Percentiles rank a stretch among this genome's conserved stretches.
Conservation (phyloP, 2,329 filamentous ascomycete species). For the Penicillium capsulatum region DNA sequence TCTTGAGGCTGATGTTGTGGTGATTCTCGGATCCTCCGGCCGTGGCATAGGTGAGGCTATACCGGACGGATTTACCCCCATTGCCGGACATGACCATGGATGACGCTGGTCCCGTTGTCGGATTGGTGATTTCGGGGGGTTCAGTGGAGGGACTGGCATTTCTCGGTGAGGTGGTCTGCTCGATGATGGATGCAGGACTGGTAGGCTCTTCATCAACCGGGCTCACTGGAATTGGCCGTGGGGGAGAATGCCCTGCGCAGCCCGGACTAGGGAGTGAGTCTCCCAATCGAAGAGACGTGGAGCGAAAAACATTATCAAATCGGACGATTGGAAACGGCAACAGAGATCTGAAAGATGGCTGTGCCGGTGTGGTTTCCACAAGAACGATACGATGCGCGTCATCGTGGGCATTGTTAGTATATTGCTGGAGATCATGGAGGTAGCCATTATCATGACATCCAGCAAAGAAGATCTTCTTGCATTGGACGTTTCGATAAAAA, state of each 20-base stretch:
- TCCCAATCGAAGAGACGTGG: background rate
- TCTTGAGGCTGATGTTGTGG: conserved; percentile 1
- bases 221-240: no score
- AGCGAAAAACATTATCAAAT: conserved; percentile 3
- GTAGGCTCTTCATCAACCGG: no score
- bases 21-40: background rate
- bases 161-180: no score
- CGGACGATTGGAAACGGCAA: background rate
- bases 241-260: no score
- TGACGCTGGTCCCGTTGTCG: no score
- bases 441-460: conserved; percentile 15
- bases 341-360: background rate
- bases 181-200: no score
- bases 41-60: background rate
- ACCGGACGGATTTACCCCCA: conserved; percentile 3
- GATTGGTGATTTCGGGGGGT: no score
- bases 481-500: conserved; percentile 13
- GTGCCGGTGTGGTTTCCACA: conserved; percentile 12
- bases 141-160: no score
- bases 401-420: conserved; percentile 1
- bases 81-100: background rate
- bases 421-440: conserved; percentile 8
- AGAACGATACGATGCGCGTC: conserved; percentile 9
- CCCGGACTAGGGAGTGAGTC: background rate
- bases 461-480: conserved; percentile 15